These are phyloP conservation scores for Scleromitrula shiraiana DNA, from an alignment of 2,329 filamentous ascomycete genomes.

Conservation along the genomic window DNA sequence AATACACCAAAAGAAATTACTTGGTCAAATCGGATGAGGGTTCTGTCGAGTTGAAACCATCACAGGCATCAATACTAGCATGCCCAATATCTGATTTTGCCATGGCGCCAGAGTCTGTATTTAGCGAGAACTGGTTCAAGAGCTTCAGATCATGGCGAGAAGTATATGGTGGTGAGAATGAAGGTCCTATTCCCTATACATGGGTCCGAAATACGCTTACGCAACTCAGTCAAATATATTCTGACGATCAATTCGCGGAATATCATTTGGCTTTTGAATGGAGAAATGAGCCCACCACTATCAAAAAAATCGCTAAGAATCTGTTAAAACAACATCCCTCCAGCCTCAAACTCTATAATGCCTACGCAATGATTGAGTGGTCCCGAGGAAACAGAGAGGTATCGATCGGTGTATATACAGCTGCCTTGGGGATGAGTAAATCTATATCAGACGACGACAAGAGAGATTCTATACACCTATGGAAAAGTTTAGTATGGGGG, in stretches of 20 bases:
- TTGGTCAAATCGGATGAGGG: background rate
- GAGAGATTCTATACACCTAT: slow-evolving; percentile 28
- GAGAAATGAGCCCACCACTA: slow-evolving; percentile 42
- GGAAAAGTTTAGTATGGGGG: slow-evolving; percentile 26
- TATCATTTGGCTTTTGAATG: slow-evolving; percentile 65
- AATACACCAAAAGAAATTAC: slow-evolving; percentile 13
- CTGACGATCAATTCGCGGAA: slow-evolving; percentile 49
- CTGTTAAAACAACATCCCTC: slow-evolving; percentile 62
- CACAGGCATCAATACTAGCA: slow-evolving; percentile 19
- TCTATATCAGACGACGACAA: slow-evolving; percentile 30
- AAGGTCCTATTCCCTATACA: slow-evolving; percentile 20
- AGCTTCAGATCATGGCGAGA: slow-evolving; percentile 15
- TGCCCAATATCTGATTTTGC: slow-evolving; percentile 12
- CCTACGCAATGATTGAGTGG: slow-evolving; percentile 67
- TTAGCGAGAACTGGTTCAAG: slow-evolving; percentile 29
- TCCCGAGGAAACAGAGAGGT: slow-evolving; percentile 47
- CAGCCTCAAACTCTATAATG: slow-evolving; percentile 65
- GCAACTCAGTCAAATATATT: slow-evolving; percentile 42
- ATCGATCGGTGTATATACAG: slow-evolving; percentile 57
- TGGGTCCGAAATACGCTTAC: slow-evolving; percentile 49
- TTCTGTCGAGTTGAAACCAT: slow-evolving; percentile 9
- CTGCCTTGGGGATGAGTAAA: slow-evolving; percentile 54
- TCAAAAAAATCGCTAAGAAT: slow-evolving; percentile 63
- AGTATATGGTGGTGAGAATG: slow-evolving; percentile 12
- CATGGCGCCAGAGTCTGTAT: slow-evolving; percentile 45